phyloP scores from a whole-genome alignment of 2,329 filamentous ascomycete genomes.

The Diaporthe longicolla region DNA sequence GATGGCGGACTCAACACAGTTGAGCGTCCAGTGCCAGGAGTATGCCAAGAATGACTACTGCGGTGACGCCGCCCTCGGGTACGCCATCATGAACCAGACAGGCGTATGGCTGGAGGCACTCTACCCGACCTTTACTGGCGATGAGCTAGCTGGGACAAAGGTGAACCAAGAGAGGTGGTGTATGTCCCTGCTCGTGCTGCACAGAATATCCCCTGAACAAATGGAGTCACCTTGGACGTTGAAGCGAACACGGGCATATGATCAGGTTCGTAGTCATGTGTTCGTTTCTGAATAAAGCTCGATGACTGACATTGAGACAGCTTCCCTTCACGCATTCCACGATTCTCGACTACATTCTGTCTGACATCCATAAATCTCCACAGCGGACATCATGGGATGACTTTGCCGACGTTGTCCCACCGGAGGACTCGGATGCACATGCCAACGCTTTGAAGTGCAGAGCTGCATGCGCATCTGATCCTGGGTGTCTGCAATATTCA shows the following conservation, averaged over 20 bases:
- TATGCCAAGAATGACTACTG: conserved; percentile 14
- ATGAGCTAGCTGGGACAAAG: background rate
- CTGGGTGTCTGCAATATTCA: background rate
- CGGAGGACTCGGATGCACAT: background rate
- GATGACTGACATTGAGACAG: background rate
- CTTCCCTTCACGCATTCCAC: background rate
- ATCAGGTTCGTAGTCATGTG: background rate
- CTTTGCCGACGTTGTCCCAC: background rate
- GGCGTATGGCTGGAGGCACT: conserved; percentile 1
- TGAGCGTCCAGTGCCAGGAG: background rate
- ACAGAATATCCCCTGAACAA: conserved; percentile 3
- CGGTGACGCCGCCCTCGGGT: background rate
- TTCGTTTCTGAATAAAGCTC: background rate
- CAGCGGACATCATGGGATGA: background rate
- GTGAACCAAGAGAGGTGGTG: conserved; percentile 11
- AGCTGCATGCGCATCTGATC: background rate
- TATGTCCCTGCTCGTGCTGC: conserved; percentile 1
- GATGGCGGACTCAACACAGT: background rate
- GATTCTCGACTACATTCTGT: background rate
- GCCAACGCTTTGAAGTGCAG: background rate
- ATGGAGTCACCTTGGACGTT: conserved; percentile 9
- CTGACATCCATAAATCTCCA: background rate
- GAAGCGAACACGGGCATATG: conserved; percentile 11
- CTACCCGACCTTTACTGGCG: background rate
- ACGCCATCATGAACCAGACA: conserved; percentile 7